Percentiles rank a stretch among this genome's conserved stretches.
These are phyloP conservation scores for Rhododendron ovatum DNA, from an alignment of 148 eudicot genomes.

Conservation along the genomic window DNA sequence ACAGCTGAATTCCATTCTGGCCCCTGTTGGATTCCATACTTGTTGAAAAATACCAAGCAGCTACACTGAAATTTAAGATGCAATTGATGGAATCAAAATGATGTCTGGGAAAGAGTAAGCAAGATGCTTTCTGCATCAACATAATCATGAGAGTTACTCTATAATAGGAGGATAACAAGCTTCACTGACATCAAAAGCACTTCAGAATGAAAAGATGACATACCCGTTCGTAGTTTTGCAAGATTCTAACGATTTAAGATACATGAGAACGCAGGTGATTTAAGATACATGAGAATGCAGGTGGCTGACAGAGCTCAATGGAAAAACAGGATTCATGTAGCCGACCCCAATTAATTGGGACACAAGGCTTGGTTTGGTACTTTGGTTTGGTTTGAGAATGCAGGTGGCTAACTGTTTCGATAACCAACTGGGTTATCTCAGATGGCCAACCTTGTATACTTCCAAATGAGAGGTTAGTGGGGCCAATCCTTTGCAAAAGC, in stretches of 20 bases:
- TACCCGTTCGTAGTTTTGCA: not conserved
- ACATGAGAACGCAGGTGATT: not conserved
- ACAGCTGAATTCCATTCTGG: constrained; percentile 78
- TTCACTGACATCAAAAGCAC: not conserved
- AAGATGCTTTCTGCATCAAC: not conserved
- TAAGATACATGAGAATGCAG: not conserved
- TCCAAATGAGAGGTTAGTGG: not conserved
- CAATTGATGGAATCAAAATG: constrained; percentile 1
- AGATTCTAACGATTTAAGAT: not conserved
- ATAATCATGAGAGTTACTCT: not conserved
- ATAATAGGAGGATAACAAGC: not conserved
- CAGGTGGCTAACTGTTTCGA: not conserved
- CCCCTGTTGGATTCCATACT: constrained; percentile 66
- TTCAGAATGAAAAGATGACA: not conserved
- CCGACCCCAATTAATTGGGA: not conserved
- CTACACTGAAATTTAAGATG: constrained; percentile 2
- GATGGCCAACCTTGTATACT: not conserved
- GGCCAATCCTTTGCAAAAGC: not conserved
- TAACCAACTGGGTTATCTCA: not conserved
- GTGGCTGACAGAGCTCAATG: not conserved
- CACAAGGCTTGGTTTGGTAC: not conserved
- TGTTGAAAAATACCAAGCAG: constrained; percentile 3
- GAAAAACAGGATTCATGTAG: not conserved
- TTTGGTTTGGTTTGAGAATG: not conserved
- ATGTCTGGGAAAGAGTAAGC: not conserved